Base-by-base conservation (phyloP, 2,329 filamentous ascomycete species). In the Fusarium sp. region DNA sequence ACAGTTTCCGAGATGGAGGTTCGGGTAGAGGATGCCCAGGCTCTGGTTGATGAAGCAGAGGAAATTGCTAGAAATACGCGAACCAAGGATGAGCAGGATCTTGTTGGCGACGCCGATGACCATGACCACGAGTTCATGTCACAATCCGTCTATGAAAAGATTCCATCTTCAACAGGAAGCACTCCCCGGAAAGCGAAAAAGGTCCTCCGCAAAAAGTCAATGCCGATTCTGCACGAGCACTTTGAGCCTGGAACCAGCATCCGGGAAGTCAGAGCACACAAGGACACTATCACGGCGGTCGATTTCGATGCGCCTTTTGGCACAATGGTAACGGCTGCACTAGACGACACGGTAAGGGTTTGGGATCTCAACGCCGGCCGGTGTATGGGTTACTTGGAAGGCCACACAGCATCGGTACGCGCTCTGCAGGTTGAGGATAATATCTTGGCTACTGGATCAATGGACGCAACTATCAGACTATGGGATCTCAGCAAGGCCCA, bases 271-370 rank as follows among this genome's bases (percentile, higher is more conserved):
- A 92, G 94, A 76, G 95, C 96, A 3, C 97, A 99, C 82, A 91
- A 91, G 62, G 97, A 99, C 81, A 90, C 89, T 67, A 93, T 99
- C 71, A 97, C 95, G 1, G 93, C 96, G 9, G 82, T 99, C 70
- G 97, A 98, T 84, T 99, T 99, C 82, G 97, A 99, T 81, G 93
- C 93, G n/a, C 97, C 97, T 0, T 98, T 98, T 82, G 97, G 97
- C 17, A 97, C 95, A 22, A 91, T 98, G 90, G 95, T 98, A 7
- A 96, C 95, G 9, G 93, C 97, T 11, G 94, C 95, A 11, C 86
- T 98, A 79, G 97, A 99, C 81, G 97, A 99, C 82, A 95, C 95
- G 1, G 93, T 99, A 50, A 90, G 94, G 71, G 97, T 99, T 22
- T 99, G 97, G 97, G 97, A 99, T 83, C 86, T 99, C 74, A 98